Conservation (phyloP, 371 early-diverging fungal species). For the Phascolomyces articulosus region DNA sequence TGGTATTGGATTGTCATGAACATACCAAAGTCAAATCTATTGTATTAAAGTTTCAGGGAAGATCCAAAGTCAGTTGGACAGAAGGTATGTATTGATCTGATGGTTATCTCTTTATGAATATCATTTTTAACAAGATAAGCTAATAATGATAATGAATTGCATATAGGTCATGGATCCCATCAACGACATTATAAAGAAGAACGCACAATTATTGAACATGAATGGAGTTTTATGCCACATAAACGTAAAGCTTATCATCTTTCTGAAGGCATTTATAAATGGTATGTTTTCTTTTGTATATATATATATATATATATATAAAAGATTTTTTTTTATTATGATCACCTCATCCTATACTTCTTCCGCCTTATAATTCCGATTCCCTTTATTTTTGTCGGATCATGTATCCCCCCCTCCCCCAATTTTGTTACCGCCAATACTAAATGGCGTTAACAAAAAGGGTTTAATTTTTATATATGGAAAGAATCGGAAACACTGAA, state of each 20-base stretch:
- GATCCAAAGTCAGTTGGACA: slow-evolving; percentile 44
- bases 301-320: no score
- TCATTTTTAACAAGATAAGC: no score
- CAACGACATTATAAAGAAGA: slow-evolving; percentile 50
- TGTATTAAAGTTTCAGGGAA: slow-evolving; percentile 45
- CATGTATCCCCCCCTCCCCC: no score
- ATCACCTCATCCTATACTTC: neutral
- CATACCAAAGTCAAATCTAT: slow-evolving; percentile 44
- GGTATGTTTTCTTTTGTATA: slow-evolving; percentile 37
- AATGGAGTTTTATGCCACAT: slow-evolving; percentile 46
- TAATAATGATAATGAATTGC: neutral
- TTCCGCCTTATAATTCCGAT: no score
- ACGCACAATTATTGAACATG: slow-evolving; percentile 42
- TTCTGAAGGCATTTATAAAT: slow-evolving; percentile 42
- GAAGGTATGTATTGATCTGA: slow-evolving; percentile 51
- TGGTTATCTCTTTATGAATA: no score
- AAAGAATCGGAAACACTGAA: neutral
- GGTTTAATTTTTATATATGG: no score
- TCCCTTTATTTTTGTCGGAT: no score
- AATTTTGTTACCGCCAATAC: no score
- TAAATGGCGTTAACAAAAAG: no score
- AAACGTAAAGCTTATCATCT: slow-evolving; percentile 42
- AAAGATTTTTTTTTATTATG: slow-evolving; percentile 1
- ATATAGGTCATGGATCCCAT: slow-evolving; percentile 43
- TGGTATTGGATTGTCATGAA: slow-evolving; percentile 43